Evolutionary conservation across 1,284 basidiomycete genomes (phyloP), one percentile per base, ranked within the genome.

Genomic region (Ceratobasidium sp.): DNA sequence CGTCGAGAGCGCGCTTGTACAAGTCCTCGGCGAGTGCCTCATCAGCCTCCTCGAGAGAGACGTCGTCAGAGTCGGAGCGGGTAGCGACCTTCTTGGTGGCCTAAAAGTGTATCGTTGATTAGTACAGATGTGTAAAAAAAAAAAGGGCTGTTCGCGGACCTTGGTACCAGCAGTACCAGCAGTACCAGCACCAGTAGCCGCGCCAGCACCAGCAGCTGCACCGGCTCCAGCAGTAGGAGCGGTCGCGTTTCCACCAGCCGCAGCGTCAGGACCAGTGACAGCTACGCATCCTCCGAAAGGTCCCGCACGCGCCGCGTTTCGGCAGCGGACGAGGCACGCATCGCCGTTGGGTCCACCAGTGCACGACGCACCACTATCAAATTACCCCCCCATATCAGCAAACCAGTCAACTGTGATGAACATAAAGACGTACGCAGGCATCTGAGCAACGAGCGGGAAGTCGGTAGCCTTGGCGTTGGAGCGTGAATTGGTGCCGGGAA

Each of bases 381-480:
- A n/a, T n/a, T n/a, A 12, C 28, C 9, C 14, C 18, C 28, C 53
- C 34, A 12, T 21, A 8, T 34, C 3, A n/a, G 5, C 32, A 18
- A 18, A 30, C 23, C 36, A 53, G 30, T 36, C 16, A 26, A 9
- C 34, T 32, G 3, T 10, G 18, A 14, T 36, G 1, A 18, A 34
- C n/a, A 26, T 16, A 3, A 14, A 18, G 32, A 73, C 64, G 9
- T 59, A 67, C 76, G 76, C 77, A 26, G 76, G 76, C 26, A 73
- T 70, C 36, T 73, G 60, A 3, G 72, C 73, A 16, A 75, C 75
- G 26, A 78, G 74, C 0, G 72, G 55, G 70, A 78, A 78, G 74
- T 78, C 76, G 28, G 60, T 71, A 10, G 77, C 77, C 48, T 67
- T 75, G n/a, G 77, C 76, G 30, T 58, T 41, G 23, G 75, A 77